Conservation (phyloP, 2,329 filamentous ascomycete genomes). For the Fusarium sp. region DNA sequence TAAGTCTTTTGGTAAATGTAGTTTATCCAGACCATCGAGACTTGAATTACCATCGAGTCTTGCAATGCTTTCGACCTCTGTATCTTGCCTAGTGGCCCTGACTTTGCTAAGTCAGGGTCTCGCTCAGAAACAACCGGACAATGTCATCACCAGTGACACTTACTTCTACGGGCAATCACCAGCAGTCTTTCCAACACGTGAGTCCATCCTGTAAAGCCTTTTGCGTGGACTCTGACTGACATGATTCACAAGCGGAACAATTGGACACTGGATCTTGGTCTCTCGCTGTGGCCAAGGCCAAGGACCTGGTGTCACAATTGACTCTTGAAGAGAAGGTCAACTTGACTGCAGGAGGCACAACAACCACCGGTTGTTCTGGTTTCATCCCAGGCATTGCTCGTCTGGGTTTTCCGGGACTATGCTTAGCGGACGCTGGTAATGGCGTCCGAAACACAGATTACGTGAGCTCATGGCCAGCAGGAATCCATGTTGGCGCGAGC, state of each 20-base stretch:
- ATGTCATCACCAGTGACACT: not conserved
- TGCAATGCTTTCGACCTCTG: not conserved
- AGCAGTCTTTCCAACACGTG: slow-evolving; percentile 6
- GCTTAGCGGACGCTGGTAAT: slow-evolving; percentile 8
- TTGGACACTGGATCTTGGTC: slow-evolving; percentile 1
- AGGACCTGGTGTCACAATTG: not conserved
- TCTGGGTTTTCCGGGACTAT: not conserved
- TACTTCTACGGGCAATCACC: slow-evolving; percentile 13
- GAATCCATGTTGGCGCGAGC: slow-evolving; percentile 17
- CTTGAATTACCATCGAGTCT: not conserved
- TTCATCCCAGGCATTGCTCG: slow-evolving; percentile 7
- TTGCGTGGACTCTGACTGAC: accelerated
- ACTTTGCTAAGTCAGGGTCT: not conserved
- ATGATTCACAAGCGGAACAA: not conserved
- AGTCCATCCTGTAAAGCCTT: not conserved
- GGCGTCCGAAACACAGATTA: slow-evolving; percentile 15
- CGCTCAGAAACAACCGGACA: not conserved
- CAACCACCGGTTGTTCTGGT: slow-evolving; percentile 5
- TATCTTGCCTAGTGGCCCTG: not conserved
- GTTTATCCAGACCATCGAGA: not conserved
- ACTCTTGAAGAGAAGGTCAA: slow-evolving; percentile 27
- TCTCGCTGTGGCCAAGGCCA: not conserved
- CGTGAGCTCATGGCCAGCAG: slow-evolving; percentile 8
- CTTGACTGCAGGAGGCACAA: slow-evolving; percentile 3
- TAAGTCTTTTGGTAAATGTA: not conserved